Evolutionary conservation across 345 rosid genomes (phyloP).

Genomic region (Mangifera indica): DNA sequence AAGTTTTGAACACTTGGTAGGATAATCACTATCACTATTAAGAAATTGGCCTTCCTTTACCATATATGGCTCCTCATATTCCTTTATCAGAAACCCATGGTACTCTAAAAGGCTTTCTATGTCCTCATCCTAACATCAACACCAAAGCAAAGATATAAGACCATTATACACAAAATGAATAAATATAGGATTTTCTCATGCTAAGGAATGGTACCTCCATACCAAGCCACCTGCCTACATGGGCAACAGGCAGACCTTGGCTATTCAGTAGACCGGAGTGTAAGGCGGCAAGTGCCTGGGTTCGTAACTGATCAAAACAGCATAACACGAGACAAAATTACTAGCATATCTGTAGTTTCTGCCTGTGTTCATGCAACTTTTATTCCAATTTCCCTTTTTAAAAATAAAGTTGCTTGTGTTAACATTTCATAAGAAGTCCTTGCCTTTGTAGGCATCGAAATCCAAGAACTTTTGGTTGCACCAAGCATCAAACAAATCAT

Average conservation of each 20-base stretch:
- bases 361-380: not conserved
- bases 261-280: constrained; percentile 77
- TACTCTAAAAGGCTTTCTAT: constrained; percentile 58
- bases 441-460: constrained; percentile 2
- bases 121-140: constrained; percentile 71
- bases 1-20: constrained; percentile 78
- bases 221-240: constrained; percentile 79
- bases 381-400: not conserved
- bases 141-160: constrained; percentile 33
- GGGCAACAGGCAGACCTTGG: constrained; percentile 86
- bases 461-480: not conserved
- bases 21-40: constrained; percentile 70
- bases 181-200: constrained; percentile 14
- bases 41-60: constrained; percentile 87
- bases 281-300: constrained; percentile 88
- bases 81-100: constrained; percentile 75
- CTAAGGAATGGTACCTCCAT: constrained; percentile 63
- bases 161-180: constrained; percentile 4
- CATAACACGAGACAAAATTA: constrained; percentile 20
- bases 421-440: constrained; percentile 3
- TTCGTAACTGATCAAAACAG: constrained; percentile 64
- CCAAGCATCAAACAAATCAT: constrained; percentile 10
- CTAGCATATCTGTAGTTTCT: not conserved
- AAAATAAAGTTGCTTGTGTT: not conserved
- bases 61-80: constrained; percentile 88